These are phyloP conservation scores for Aspergillus wentii DNA, from an alignment of 495 filamentous ascomycete genomes.

Conservation along the genomic window DNA sequence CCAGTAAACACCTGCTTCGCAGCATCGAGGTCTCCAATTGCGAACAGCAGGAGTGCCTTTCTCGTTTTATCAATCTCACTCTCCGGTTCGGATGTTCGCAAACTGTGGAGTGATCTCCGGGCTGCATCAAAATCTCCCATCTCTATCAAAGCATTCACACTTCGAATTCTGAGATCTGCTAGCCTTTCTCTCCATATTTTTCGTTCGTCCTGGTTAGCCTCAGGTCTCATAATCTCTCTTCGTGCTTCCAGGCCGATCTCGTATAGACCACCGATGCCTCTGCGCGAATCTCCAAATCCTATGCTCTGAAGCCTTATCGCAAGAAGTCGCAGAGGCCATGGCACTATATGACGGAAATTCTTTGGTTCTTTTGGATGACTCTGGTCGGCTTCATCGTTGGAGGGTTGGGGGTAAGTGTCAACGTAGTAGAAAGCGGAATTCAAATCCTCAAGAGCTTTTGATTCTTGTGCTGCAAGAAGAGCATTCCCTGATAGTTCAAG, in stretches of 20 bases:
- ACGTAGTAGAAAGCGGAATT: slow-evolving; percentile 66
- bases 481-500: slow-evolving; percentile 69
- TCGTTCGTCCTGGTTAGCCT: slow-evolving; percentile 26
- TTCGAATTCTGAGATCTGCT: slow-evolving; percentile 68
- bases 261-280: slow-evolving; percentile 83
- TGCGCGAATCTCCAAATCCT: slow-evolving; percentile 75
- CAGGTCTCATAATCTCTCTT: slow-evolving; percentile 37
- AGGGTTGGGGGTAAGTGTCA: slow-evolving; percentile 15
- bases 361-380: slow-evolving; percentile 17
- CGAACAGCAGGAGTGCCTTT: slow-evolving; percentile 64
- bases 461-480: slow-evolving; percentile 77
- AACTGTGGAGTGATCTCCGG: slow-evolving; percentile 53
- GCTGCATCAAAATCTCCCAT: slow-evolving; percentile 86
- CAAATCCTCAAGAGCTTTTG: slow-evolving; percentile 76
- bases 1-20: slow-evolving; percentile 46
- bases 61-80: slow-evolving; percentile 32
- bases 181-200: slow-evolving; percentile 65
- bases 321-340: slow-evolving; percentile 83
- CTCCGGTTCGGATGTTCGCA: slow-evolving; percentile 32
- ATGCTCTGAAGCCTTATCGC: slow-evolving; percentile 78
- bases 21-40: slow-evolving; percentile 69
- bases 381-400: slow-evolving; percentile 30
- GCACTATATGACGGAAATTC: slow-evolving; percentile 55
- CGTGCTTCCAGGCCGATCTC: slow-evolving; percentile 78
- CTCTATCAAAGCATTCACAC: slow-evolving; percentile 78